These are phyloP conservation scores for Euphorbia lathyris DNA, from an alignment of 345 rosid genomes.

Conservation along the genomic window DNA sequence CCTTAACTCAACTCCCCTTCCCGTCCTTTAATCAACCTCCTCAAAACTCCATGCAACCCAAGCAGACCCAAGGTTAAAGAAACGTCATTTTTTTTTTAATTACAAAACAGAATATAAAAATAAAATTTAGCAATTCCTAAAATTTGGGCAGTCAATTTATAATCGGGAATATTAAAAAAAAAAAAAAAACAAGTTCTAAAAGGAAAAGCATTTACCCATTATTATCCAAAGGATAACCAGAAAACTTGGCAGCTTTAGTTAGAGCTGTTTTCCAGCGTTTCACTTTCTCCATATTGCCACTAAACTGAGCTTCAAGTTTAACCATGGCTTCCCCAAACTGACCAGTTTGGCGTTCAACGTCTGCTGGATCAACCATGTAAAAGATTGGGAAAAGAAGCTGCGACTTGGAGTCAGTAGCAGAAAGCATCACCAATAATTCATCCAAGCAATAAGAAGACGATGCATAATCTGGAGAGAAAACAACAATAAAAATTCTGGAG, in stretches of 20 bases:
- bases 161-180: background rate
- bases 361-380: slow-evolving; percentile 1
- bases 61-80: too few relatives aligned
- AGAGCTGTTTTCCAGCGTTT: slow-evolving; percentile 2
- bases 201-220: background rate
- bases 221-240: background rate
- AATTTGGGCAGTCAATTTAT: background rate
- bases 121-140: background rate
- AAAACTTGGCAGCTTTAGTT: background rate
- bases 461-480: slow-evolving; percentile 10
- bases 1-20: too few relatives aligned
- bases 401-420: background rate
- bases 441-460: slow-evolving; percentile 11
- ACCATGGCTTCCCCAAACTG: background rate
- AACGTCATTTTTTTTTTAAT: background rate
- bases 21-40: too few relatives aligned
- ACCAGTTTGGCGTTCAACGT: slow-evolving; percentile 5
- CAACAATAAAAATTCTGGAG: background rate
- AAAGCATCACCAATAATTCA: slow-evolving; percentile 4
- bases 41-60: too few relatives aligned
- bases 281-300: background rate
- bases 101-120: background rate
- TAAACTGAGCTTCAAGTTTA: background rate
- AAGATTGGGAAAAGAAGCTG: slow-evolving; percentile 4
- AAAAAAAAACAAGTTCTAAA: background rate